Evolutionary conservation across 768 basidiomycete species (phyloP), one percentile per base, ranked within the genome.

Genomic region (Mycena floridula): DNA sequence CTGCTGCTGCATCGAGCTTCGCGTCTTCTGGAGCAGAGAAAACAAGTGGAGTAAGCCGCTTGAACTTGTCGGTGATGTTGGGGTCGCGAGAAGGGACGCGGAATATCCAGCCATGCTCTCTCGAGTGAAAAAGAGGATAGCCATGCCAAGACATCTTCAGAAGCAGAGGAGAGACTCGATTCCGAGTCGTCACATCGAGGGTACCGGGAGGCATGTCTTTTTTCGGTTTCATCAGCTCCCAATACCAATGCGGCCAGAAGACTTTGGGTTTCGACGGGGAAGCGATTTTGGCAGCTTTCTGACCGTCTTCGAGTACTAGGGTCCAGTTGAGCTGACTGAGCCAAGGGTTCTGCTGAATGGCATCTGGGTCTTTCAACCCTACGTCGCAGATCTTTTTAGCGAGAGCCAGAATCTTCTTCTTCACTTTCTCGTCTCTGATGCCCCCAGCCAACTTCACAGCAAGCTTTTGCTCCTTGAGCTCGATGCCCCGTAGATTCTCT

Each of bases 191-290:
- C 50, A 98, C 67, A 56, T 97, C 91, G 23, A 96, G 73, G 2
- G 81, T 77, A 18, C 85, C 91, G 1, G 81, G 81, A 5, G 76
- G 68, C 45, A 69, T 56, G 46, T 69, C 81, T 58, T 82, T 83
- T 65, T 77, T 85, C 3, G 85, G 89, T 54, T 72, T 81, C 3
- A 84, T 70, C 3, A 90, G 76, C 21, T 97, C 93, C 88, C 85
- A 92, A 58, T 89, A 99, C 96, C 96, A 98, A 59, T 89, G 88
- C 1, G 94, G 95, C 92, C 94, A 97, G 20, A 51, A 42, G 15
- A 40, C 23, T 35, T 69, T 70, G 40, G 54, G 42, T 56, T 68
- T 47, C 18, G 54, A 20, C 42, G 16, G 21, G 40, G 16, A 21
- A 18, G 32, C 16, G 42, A 37, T 16, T 41, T 18, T 25, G 41